These are phyloP conservation scores for Arctium lappa DNA, from an alignment of 129 eudicot species.

Conservation along the genomic window DNA sequence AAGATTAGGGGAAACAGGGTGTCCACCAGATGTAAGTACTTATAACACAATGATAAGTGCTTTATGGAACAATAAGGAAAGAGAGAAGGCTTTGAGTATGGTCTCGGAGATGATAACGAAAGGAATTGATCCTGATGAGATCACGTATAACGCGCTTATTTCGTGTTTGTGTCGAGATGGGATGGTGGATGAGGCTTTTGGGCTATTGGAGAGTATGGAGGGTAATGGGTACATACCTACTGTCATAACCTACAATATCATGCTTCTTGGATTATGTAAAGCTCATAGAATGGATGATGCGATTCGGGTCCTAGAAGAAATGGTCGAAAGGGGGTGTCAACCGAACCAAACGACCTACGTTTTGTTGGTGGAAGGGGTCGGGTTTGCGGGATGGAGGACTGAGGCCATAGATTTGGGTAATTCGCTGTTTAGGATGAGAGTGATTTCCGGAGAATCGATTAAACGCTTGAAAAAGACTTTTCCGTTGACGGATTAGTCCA, in stretches of 20 bases:
- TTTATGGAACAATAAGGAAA: constrained; percentile 59
- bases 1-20: constrained; percentile 51
- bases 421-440: constrained; percentile 29
- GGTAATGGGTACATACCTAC: constrained; percentile 44
- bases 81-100: constrained; percentile 40
- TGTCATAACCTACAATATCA: constrained; percentile 56
- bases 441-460: constrained; percentile 40
- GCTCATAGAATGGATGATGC: constrained; percentile 65
- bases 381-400: constrained; percentile 62
- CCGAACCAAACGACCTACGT: constrained; percentile 74
- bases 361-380: constrained; percentile 72
- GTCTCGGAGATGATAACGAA: constrained; percentile 54
- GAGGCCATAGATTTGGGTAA: constrained; percentile 67
- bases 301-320: constrained; percentile 49
- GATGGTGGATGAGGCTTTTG: constrained; percentile 67
- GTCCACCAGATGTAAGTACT: constrained; percentile 62
- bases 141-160: constrained; percentile 63
- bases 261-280: constrained; percentile 75
- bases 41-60: constrained; percentile 76
- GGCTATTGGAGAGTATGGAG: constrained; percentile 54
- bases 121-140: constrained; percentile 63
- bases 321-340: constrained; percentile 57
- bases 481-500: constrained; percentile 13
- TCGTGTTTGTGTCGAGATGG: constrained; percentile 78
- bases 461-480: constrained; percentile 53